These are phyloP conservation scores for Peronospora destructor DNA, from an alignment of 352 stramenopile species.

Conservation along the genomic window DNA sequence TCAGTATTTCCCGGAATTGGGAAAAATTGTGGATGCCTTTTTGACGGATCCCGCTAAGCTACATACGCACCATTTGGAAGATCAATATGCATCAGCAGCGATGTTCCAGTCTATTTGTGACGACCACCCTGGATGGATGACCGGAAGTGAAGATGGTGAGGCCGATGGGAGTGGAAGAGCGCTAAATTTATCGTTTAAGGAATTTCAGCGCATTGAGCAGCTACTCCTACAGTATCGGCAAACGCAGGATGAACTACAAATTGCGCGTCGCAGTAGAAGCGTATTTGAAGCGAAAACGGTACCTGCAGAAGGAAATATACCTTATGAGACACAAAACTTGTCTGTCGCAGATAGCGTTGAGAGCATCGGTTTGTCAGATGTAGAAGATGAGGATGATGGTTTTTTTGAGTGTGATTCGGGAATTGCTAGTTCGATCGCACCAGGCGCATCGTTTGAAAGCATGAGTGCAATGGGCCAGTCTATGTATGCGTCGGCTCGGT, in stretches of 20 bases:
- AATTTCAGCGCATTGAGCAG: slow-evolving; percentile 84
- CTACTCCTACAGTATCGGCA: slow-evolving; percentile 73
- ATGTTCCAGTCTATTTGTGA: slow-evolving; percentile 81
- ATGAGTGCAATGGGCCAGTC: slow-evolving; percentile 65
- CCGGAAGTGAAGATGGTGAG: slow-evolving; percentile 30
- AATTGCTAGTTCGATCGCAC: slow-evolving; percentile 31
- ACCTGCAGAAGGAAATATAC: slow-evolving; percentile 10
- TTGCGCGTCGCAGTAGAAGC: slow-evolving; percentile 20
- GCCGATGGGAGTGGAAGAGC: slow-evolving; percentile 15
- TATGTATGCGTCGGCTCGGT: slow-evolving; percentile 77
- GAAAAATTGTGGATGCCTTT: slow-evolving; percentile 64
- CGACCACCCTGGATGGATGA: slow-evolving; percentile 50
- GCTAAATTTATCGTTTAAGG: slow-evolving; percentile 63
- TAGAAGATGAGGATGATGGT: slow-evolving; percentile 69
- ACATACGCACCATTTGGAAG: slow-evolving; percentile 14
- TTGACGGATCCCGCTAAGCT: slow-evolving; percentile 21
- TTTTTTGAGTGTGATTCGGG: slow-evolving; percentile 83
- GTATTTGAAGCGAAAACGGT: slow-evolving; percentile 10
- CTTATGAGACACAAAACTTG: slow-evolving; percentile 37
- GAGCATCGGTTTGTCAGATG: slow-evolving; percentile 70
- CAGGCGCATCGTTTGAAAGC: slow-evolving; percentile 24
- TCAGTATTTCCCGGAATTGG: slow-evolving; percentile 72
- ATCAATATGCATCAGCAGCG: slow-evolving; percentile 26
- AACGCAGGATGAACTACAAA: slow-evolving; percentile 58
- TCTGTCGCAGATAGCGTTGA: slow-evolving; percentile 75